A percentile compares a stretch with the other conserved stretches of the same genome.
Conservation (phyloP, 1,139 yeast species). For the Yamadazyma membranifaciens region DNA sequence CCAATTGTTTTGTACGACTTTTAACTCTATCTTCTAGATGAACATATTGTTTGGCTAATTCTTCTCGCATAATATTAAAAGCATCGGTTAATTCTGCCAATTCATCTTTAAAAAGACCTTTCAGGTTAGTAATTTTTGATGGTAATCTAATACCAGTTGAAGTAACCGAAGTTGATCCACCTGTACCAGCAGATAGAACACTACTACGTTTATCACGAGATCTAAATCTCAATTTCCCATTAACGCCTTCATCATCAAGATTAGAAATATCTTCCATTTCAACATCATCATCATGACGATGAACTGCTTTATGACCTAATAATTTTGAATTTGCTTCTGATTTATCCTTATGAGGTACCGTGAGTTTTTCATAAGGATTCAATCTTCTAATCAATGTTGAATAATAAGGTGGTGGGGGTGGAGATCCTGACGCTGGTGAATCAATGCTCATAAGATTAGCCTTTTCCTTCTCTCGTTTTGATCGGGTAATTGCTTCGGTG, state of each 20-base stretch:
- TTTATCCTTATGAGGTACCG: not conserved
- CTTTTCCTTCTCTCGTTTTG: conserved; percentile 26
- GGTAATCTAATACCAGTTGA: conserved; percentile 46
- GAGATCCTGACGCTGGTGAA: conserved; percentile 4
- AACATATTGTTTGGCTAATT: conserved; percentile 76
- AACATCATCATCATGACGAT: not conserved
- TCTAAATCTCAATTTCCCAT: conserved; percentile 1
- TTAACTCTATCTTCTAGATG: conserved; percentile 88
- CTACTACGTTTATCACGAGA: conserved; percentile 20
- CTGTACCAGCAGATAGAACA: conserved; percentile 30
- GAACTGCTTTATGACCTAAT: not conserved
- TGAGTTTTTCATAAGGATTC: conserved; percentile 7
- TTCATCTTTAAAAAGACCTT: conserved; percentile 75
- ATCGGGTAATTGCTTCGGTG: conserved; percentile 59
- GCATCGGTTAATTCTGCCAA: conserved; percentile 84
- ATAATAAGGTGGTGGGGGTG: conserved; percentile 18
- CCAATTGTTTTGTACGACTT: conserved; percentile 82
- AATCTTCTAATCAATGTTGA: conserved; percentile 16
- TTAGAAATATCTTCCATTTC: not conserved
- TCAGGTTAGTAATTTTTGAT: conserved; percentile 52
- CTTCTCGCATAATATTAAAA: conserved; percentile 88
- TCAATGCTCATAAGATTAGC: conserved; percentile 4
- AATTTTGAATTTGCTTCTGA: not conserved
- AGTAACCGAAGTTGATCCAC: conserved; percentile 27
- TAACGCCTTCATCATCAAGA: not conserved